These are phyloP conservation scores for Brassica napus DNA, from an alignment of 345 rosid species.

Conservation along the genomic window DNA sequence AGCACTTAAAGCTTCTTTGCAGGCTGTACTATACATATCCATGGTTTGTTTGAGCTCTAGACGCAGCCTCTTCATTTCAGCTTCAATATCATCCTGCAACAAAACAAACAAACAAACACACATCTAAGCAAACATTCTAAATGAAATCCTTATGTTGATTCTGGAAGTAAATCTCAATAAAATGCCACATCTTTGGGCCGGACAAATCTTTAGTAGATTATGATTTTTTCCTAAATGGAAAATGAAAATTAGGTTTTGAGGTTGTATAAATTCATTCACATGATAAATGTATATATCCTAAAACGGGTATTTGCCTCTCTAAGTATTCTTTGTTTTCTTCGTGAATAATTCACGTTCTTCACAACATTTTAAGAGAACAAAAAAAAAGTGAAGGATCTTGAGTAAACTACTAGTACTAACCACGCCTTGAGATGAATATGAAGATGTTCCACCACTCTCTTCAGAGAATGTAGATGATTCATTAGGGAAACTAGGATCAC, in stretches of 20 bases:
- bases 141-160: not conserved
- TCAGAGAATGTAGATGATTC: slow-evolving; percentile 54
- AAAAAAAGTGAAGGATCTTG: not conserved
- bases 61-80: slow-evolving; percentile 85
- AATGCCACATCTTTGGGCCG: not conserved
- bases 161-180: not conserved
- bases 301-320: not conserved
- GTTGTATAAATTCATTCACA: not conserved
- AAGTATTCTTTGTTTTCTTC: not conserved
- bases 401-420: slow-evolving; percentile 41
- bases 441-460: slow-evolving; percentile 63
- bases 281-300: not conserved
- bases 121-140: not conserved
- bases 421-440: slow-evolving; percentile 56
- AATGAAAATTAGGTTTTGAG: not conserved
- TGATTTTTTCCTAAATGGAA: not conserved
- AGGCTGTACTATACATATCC: slow-evolving; percentile 87
- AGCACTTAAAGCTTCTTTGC: slow-evolving; percentile 83
- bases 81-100: slow-evolving; percentile 76
- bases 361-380: not conserved
- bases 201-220: not conserved
- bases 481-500: slow-evolving; percentile 42
- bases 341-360: not conserved
- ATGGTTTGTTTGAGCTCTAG: slow-evolving; percentile 89
- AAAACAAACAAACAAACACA: not conserved